phyloP scores from a whole-genome alignment of 2,329 filamentous ascomycete genomes.

The Fusarium irregulare region DNA sequence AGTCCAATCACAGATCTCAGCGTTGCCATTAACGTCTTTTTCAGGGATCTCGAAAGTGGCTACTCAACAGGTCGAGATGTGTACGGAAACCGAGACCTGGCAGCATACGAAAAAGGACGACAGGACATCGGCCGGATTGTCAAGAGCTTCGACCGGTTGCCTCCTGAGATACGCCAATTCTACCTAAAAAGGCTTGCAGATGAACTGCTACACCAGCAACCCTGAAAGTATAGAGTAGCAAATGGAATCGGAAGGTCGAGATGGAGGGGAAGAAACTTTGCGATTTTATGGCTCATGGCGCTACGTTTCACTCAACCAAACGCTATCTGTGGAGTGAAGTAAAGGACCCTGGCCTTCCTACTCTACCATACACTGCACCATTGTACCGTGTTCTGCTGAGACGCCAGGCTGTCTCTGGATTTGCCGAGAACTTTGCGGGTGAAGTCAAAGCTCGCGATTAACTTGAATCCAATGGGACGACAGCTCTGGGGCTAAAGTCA shows the following conservation, averaged over 20 bases:
- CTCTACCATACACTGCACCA: neutral
- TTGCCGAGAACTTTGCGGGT: neutral
- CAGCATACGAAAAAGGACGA: conserved; percentile 84
- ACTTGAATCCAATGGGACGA: conserved; percentile 1
- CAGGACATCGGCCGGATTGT: conserved; percentile 76
- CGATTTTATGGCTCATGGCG: neutral
- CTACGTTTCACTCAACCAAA: conserved; percentile 2
- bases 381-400: neutral
- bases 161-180: conserved; percentile 75
- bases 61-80: conserved; percentile 84
- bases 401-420: neutral
- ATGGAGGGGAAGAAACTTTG: conserved; percentile 3
- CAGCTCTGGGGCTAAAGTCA: conserved; percentile 10
- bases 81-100: conserved; percentile 88
- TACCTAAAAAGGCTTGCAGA: conserved; percentile 78
- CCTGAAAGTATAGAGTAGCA: conserved; percentile 4
- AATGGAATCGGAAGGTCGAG: neutral
- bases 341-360: conserved; percentile 1
- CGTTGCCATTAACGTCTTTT: conserved; percentile 91
- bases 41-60: conserved; percentile 73
- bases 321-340: neutral
- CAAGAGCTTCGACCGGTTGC: conserved; percentile 72
- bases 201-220: conserved; percentile 63
- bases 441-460: neutral
- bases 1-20: conserved; percentile 69